Percentiles rank a stretch among this genome's conserved stretches.
Evolutionary conservation across 345 rosid genomes (phyloP).

Genomic region (Populus deltoides): DNA sequence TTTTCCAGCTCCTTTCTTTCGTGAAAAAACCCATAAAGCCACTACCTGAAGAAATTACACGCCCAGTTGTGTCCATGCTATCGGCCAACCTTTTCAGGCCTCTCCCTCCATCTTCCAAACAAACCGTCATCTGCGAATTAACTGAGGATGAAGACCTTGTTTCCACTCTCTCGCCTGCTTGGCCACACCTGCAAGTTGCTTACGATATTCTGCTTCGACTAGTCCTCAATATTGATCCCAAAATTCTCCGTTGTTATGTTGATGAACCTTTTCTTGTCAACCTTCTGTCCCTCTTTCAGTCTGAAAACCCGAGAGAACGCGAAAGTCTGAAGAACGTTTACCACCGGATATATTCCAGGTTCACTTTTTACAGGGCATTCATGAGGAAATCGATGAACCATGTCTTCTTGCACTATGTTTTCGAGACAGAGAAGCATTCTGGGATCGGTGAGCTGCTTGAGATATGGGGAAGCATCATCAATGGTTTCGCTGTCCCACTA

Average conservation of each 20-base stretch:
- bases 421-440: slow-evolving; percentile 48
- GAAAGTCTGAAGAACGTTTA: slow-evolving; percentile 51
- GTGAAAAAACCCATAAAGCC: slow-evolving; percentile 35
- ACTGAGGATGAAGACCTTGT: slow-evolving; percentile 46
- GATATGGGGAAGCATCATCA: slow-evolving; percentile 66
- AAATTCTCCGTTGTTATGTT: slow-evolving; percentile 34
- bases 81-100: slow-evolving; percentile 52
- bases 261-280: slow-evolving; percentile 38
- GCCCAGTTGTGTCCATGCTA: slow-evolving; percentile 50
- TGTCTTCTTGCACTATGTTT: slow-evolving; percentile 42
- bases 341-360: slow-evolving; percentile 51
- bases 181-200: slow-evolving; percentile 56
- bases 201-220: slow-evolving; percentile 48
- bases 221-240: slow-evolving; percentile 38
- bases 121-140: slow-evolving; percentile 15
- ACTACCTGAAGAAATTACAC: slow-evolving; percentile 23
- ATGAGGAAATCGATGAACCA: slow-evolving; percentile 64
- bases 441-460: slow-evolving; percentile 57
- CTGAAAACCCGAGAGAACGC: slow-evolving; percentile 61
- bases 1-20: slow-evolving; percentile 40
- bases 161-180: slow-evolving; percentile 29
- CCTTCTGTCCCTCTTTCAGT: slow-evolving; percentile 50
- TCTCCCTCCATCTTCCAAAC: slow-evolving; percentile 41
- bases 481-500: slow-evolving; percentile 58
- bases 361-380: slow-evolving; percentile 46